phyloP scores from a whole-genome alignment of 2,329 filamentous ascomycete genomes.

The Spiromastix sp. region DNA sequence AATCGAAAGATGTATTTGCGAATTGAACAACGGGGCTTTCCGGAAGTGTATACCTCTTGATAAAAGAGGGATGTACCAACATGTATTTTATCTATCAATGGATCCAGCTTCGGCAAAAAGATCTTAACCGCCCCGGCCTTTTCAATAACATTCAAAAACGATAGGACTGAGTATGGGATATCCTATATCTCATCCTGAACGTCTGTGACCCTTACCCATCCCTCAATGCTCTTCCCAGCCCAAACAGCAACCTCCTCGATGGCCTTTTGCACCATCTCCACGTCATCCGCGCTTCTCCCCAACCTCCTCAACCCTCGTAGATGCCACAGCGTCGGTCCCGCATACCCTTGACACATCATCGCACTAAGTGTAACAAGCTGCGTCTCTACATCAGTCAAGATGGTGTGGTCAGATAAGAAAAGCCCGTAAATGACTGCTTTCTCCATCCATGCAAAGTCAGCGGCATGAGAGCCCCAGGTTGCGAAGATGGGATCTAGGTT shows the following conservation, averaged over 20 bases:
- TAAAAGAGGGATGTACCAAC: not conserved
- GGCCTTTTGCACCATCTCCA: constrained; percentile 22
- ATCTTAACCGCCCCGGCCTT: not conserved
- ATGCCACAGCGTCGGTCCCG: constrained; percentile 35
- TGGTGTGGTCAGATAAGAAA: constrained; percentile 35
- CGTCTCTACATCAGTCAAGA: constrained; percentile 33
- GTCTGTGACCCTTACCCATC: constrained; percentile 15
- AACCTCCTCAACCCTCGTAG: constrained; percentile 33
- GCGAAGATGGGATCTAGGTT: constrained; percentile 22
- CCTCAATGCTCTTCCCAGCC: constrained; percentile 13
- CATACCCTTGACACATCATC: constrained; percentile 37
- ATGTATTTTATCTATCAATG: constrained; percentile 1
- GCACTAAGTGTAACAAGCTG: constrained; percentile 33
- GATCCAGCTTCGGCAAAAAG: not conserved
- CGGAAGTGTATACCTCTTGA: too few relatives aligned
- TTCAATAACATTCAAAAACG: too few relatives aligned
- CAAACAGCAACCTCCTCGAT: constrained; percentile 15
- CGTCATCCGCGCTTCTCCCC: constrained; percentile 29
- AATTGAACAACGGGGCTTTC: too few relatives aligned
- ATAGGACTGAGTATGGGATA: too few relatives aligned
- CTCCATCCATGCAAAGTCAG: constrained; percentile 59
- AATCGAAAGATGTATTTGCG: too few relatives aligned
- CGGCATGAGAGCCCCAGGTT: constrained; percentile 20
- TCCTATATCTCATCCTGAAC: constrained; percentile 11
- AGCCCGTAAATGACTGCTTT: constrained; percentile 60